Base-by-base conservation (phyloP, 1,284 basidiomycete genomes). In the Earliella scabrosa region DNA sequence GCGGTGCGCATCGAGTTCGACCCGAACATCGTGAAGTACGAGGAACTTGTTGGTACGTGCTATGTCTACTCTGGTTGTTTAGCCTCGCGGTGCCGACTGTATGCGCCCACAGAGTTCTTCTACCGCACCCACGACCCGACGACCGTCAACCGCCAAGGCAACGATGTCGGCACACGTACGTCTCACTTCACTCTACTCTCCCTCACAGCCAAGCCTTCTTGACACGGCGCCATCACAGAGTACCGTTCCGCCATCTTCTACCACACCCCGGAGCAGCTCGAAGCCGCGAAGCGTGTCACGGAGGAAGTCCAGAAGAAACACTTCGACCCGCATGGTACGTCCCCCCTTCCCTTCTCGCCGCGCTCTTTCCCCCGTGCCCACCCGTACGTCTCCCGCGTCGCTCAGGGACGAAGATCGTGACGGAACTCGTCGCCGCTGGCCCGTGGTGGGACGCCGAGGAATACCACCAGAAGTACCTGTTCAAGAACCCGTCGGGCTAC, bases 51-150 rank as follows among this genome's bases (percentile, higher is more conserved):
- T 43, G 88, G 87, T 87, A 68, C 63, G 86, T 73, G 24, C 8
- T 24, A 26, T n/a, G n/a, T 31, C 18, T 20, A 8, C 29, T 18
- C 21, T 23, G 36, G 5, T 21, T 20, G 5, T 11, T 32, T 23
- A 8, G 31, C 34, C 50, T 24, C 41, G 36, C 21, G 7, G 18
- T 38, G 16, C 32, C 50, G 21, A 60, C 16, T n/a, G 4, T n/a
- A 10, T 31, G 18, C 4, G 1, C 20, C 21, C n/a, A 41, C 70
- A 87, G 94, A 97, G 75, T 95, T 95, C 78, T 95, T 96, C 75
- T 96, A 93, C 72, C 85, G 96, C 44, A 96, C 93, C 0, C 97
- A 99, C 70, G 95, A 98, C 67, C 94, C 97, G 2, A 97, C 95
- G 23, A 93, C 92, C 0, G 68, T 81, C 45, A 86, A 96, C 71